Conservation (phyloP, 768 basidiomycete species). For the Erythrobasidium yunnanense region DNA sequence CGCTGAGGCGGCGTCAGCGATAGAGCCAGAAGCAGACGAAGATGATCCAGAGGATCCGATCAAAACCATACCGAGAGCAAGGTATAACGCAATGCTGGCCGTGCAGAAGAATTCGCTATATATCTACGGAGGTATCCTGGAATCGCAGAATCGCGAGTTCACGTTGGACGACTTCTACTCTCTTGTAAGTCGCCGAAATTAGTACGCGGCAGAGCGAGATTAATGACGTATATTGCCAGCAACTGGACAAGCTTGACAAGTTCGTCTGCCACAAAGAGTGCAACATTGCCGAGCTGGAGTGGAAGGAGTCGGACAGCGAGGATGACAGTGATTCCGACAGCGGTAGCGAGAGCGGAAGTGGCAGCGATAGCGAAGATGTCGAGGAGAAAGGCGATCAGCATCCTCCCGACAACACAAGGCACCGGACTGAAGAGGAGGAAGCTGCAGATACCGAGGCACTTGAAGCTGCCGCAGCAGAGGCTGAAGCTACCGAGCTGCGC, state of each 20-base stretch:
- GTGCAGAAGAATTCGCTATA: slow-evolving; percentile 73
- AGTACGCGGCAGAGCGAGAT: neutral
- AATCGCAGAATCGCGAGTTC: slow-evolving; percentile 68
- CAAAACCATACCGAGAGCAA: slow-evolving; percentile 54
- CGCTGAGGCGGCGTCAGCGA: neutral
- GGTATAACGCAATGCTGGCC: slow-evolving; percentile 82
- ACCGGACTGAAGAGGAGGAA: slow-evolving; percentile 34
- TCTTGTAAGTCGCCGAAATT: slow-evolving; percentile 41
- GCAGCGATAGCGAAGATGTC: slow-evolving; percentile 37
- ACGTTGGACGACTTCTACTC: slow-evolving; percentile 80
- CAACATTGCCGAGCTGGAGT: slow-evolving; percentile 46
- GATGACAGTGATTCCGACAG: slow-evolving; percentile 47
- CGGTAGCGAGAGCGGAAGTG: slow-evolving; percentile 32
- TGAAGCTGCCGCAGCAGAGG: slow-evolving; percentile 29
- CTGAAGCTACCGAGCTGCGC: slow-evolving; percentile 44
- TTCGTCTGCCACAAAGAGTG: slow-evolving; percentile 65
- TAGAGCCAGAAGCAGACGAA: slow-evolving; percentile 33
- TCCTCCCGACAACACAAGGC: slow-evolving; percentile 31
- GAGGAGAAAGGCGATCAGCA: slow-evolving; percentile 41
- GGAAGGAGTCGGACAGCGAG: slow-evolving; percentile 47
- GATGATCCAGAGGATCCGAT: slow-evolving; percentile 59
- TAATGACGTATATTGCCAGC: slow-evolving; percentile 30
- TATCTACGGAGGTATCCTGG: slow-evolving; percentile 82
- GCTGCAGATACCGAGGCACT: slow-evolving; percentile 21
- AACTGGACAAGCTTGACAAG: slow-evolving; percentile 72